Percentiles rank a stretch among this genome's conserved stretches.
These are phyloP conservation scores for Pisolithus microcarpus DNA, from an alignment of 768 basidiomycete genomes.

Conservation along the genomic window DNA sequence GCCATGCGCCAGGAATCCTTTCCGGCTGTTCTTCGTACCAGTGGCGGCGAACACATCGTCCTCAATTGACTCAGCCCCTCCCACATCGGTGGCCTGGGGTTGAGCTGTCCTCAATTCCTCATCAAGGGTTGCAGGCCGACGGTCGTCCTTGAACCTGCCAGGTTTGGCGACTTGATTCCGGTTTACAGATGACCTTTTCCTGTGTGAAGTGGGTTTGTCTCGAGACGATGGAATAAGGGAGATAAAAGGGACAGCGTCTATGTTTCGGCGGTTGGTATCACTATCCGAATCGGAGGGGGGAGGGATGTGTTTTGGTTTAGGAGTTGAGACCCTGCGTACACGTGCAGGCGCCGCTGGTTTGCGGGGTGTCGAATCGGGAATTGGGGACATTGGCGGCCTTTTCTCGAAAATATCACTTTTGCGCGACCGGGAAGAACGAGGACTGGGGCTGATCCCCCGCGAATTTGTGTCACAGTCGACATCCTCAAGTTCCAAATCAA, in stretches of 20 bases:
- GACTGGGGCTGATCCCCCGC: slow-evolving; percentile 7
- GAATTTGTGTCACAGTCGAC: not conserved
- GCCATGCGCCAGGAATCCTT: slow-evolving; percentile 66
- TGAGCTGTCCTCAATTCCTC: slow-evolving; percentile 54
- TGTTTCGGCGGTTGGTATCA: slow-evolving; percentile 14
- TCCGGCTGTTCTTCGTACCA: slow-evolving; percentile 46
- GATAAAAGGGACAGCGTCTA: slow-evolving; percentile 12
- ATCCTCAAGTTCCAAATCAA: slow-evolving; percentile 27
- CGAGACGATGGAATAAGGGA: slow-evolving; percentile 18
- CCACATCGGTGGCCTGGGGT: slow-evolving; percentile 28
- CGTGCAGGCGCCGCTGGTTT: slow-evolving; percentile 54
- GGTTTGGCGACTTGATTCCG: not conserved
- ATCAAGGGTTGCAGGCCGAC: slow-evolving; percentile 53
- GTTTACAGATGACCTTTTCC: slow-evolving; percentile 11
- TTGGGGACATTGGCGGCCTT: slow-evolving; percentile 58
- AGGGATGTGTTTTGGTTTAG: slow-evolving; percentile 16
- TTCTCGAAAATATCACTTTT: slow-evolving; percentile 42
- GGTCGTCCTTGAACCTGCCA: slow-evolving; percentile 13
- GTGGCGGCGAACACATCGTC: slow-evolving; percentile 40
- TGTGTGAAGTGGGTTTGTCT: slow-evolving; percentile 10
- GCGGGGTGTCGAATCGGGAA: slow-evolving; percentile 46
- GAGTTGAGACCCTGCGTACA: slow-evolving; percentile 28
- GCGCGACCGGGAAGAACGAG: slow-evolving; percentile 11
- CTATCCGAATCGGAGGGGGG: slow-evolving; percentile 12
- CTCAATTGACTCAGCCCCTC: slow-evolving; percentile 37